phyloP scores from a whole-genome alignment of 257 asterid genomes.

The Echium plantagineum region DNA sequence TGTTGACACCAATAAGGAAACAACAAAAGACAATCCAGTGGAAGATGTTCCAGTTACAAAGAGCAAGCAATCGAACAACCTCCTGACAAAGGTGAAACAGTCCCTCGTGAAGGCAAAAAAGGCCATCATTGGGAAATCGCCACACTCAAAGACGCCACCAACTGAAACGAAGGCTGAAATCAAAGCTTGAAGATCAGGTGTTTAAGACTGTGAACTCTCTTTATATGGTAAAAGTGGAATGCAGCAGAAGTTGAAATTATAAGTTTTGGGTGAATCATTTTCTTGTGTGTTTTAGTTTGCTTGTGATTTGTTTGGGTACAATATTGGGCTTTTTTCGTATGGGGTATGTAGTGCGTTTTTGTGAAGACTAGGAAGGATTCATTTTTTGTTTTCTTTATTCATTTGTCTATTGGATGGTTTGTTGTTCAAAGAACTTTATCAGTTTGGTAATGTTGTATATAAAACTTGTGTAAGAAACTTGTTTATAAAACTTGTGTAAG shows the following conservation, averaged over 20 bases:
- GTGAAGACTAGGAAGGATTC: neutral
- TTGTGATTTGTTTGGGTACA: neutral
- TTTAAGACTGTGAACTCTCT: conserved; percentile 11
- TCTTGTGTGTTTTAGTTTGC: neutral
- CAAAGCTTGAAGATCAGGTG: conserved; percentile 24
- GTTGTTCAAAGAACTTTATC: neutral
- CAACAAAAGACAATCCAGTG: conserved; percentile 24
- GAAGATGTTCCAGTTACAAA: conserved; percentile 36
- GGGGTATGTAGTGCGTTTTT: neutral
- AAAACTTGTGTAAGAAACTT: neutral
- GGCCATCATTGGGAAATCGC: conserved; percentile 73
- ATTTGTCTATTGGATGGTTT: neutral
- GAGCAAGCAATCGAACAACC: conserved; percentile 44
- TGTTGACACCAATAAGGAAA: conserved; percentile 15
- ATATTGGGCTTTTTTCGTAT: neutral
- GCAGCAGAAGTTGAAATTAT: neutral
- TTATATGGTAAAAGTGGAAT: conserved; percentile 12
- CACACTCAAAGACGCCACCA: conserved; percentile 36
- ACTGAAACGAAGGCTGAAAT: conserved; percentile 38
- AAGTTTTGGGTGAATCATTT: no score
- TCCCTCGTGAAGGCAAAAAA: conserved; percentile 85
- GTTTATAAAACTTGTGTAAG: neutral
- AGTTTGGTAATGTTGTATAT: neutral
- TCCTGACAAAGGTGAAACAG: conserved; percentile 76
- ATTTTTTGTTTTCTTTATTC: neutral